Percentiles rank a stretch among this genome's conserved stretches.
These are phyloP conservation scores for Mortierella antarctica DNA, from an alignment of 192 early-diverging fungal genomes.

Conservation along the genomic window DNA sequence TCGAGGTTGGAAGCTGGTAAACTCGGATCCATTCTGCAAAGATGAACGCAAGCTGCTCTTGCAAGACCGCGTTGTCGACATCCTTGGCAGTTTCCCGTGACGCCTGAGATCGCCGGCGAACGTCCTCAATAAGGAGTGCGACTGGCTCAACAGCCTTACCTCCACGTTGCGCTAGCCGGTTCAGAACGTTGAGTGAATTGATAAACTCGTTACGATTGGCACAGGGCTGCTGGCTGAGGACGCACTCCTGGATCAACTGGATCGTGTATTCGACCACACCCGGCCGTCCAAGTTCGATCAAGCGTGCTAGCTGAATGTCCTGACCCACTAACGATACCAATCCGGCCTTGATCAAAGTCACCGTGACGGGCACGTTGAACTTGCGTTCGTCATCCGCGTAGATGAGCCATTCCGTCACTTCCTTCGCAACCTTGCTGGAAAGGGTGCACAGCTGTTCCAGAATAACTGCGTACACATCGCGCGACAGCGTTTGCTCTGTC, in stretches of 20 bases:
- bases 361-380: constrained; percentile 86
- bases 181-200: constrained; percentile 80
- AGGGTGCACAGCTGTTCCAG: constrained; percentile 88
- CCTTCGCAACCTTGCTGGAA: constrained; percentile 81
- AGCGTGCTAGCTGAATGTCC: constrained; percentile 86
- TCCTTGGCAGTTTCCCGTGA: constrained; percentile 55
- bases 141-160: constrained; percentile 66
- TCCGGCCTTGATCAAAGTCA: constrained; percentile 82
- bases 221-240: constrained; percentile 69
- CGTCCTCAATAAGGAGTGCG: constrained; percentile 63
- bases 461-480: constrained; percentile 85
- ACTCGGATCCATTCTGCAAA: constrained; percentile 89
- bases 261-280: constrained; percentile 82
- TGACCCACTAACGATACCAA: constrained; percentile 83
- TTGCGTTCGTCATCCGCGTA: constrained; percentile 97
- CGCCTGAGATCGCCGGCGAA: constrained; percentile 55
- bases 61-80: constrained; percentile 63
- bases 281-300: constrained; percentile 83
- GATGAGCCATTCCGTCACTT: constrained; percentile 93
- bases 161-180: constrained; percentile 66
- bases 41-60: constrained; percentile 69
- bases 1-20: constrained; percentile 76
- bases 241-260: constrained; percentile 76
- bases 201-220: constrained; percentile 68
- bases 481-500: constrained; percentile 75